Percentiles rank a stretch among this genome's conserved stretches.
phyloP scores from a whole-genome alignment of 257 asterid species.

The Solanum ossicruentum region DNA sequence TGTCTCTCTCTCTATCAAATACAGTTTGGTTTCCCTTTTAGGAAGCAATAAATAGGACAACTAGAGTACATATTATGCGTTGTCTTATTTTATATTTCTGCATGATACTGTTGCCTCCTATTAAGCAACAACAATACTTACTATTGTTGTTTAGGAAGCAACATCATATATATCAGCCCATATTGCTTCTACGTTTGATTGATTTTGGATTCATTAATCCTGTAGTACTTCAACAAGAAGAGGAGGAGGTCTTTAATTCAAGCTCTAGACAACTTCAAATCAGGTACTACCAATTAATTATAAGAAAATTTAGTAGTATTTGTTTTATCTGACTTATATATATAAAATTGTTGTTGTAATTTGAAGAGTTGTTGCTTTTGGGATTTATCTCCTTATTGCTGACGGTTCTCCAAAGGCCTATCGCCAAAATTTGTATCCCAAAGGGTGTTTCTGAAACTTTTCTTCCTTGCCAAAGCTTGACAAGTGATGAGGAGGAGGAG shows the following conservation, averaged over 20 bases:
- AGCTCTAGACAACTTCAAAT: slow-evolving; percentile 46
- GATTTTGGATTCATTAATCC: neutral
- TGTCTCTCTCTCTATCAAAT: neutral
- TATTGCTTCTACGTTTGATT: neutral
- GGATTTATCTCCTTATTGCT: slow-evolving; percentile 64
- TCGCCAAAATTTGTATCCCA: slow-evolving; percentile 46
- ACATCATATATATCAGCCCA: neutral
- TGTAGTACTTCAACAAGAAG: slow-evolving; percentile 47
- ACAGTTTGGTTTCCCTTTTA: neutral
- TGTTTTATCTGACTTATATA: neutral
- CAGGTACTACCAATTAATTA: slow-evolving; percentile 22
- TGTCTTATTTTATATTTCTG: neutral
- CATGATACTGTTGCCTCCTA: neutral
- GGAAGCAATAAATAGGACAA: neutral
- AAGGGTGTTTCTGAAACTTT: slow-evolving; percentile 26
- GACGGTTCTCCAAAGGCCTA: slow-evolving; percentile 35
- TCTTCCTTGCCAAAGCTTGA: slow-evolving; percentile 43
- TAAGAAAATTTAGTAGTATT: neutral
- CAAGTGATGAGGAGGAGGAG: slow-evolving; percentile 15
- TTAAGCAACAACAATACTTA: neutral
- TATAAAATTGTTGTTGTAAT: neutral
- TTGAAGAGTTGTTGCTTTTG: slow-evolving; percentile 62
- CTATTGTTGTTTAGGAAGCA: neutral
- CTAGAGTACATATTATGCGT: neutral
- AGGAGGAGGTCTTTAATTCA: slow-evolving; percentile 37